Evolutionary conservation across 1,284 basidiomycete species (phyloP).

Genomic region (Moniliella sp.): DNA sequence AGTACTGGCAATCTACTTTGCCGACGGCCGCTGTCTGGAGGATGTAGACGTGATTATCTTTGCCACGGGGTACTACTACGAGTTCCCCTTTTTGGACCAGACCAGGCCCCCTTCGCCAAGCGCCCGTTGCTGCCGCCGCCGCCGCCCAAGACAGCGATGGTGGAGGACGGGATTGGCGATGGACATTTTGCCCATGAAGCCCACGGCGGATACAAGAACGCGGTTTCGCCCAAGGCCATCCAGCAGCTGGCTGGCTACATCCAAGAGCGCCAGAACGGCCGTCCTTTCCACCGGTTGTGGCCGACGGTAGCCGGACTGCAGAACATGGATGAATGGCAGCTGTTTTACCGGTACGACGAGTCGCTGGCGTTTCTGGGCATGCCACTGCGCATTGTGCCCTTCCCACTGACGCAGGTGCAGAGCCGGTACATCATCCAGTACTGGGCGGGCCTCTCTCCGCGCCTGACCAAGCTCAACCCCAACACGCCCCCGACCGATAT

Average conservation of each 20-base stretch:
- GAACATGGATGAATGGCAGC: slow-evolving; percentile 25
- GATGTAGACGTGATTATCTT: slow-evolving; percentile 25
- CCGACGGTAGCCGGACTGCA: slow-evolving; percentile 6
- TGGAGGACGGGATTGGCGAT: too few species aligned
- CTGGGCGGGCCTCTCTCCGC: slow-evolving; percentile 1
- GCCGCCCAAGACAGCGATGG: background rate
- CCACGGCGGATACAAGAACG: background rate
- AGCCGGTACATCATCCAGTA: slow-evolving; percentile 7
- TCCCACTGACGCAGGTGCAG: slow-evolving; percentile 21
- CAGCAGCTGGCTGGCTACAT: background rate
- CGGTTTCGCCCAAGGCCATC: background rate
- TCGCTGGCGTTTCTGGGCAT: slow-evolving; percentile 16
- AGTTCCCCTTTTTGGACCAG: slow-evolving; percentile 13
- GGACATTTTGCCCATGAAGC: too few species aligned
- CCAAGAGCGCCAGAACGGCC: background rate
- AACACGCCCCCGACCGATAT: background rate
- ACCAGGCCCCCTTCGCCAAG: slow-evolving; percentile 3
- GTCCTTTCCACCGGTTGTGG: background rate
- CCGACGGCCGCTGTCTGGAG: slow-evolving; percentile 3
- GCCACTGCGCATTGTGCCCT: slow-evolving; percentile 24
- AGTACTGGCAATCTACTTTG: slow-evolving; percentile 5
- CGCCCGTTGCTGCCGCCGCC: slow-evolving; percentile 5
- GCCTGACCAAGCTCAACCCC: slow-evolving; percentile 1
- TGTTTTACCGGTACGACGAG: slow-evolving; percentile 16
- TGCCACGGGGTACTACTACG: slow-evolving; percentile 26